Base-by-base conservation (phyloP, 2,329 filamentous ascomycete genomes). In the Parascedosporium putredinis region DNA sequence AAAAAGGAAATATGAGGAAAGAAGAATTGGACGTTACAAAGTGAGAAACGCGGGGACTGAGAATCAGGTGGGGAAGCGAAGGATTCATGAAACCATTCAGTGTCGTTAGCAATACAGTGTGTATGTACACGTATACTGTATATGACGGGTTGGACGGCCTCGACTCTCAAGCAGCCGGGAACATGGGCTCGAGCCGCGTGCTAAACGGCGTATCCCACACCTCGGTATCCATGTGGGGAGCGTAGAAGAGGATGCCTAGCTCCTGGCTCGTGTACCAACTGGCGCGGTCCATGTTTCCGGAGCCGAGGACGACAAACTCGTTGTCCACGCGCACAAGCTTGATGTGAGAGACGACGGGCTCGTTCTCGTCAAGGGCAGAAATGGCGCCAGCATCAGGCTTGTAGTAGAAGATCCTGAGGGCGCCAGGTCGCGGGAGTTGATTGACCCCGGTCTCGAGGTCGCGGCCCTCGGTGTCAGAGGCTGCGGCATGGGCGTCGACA, bases 221-320 rank as follows among this genome's bases (percentile, higher is more conserved):
- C n/a, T 57, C 56, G 31, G 61, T 58, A 3, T 61, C 64, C 31
- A 69, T 65, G 1, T 58, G 63, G 2, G 67, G 67, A n/a, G 67
- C 66, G 42, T 74, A 66, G 50, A 81, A 74, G 36, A 81, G 58
- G 25, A 93, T 69, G 1, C 87, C 87, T 20, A 93, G 68, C 65
- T 94, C 88, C 64, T 93, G 88, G 62, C 85, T 90, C 4, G 88
- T 93, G 64, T 79, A 90, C 85, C 86, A 93, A 60, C 85, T 90
- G 6, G 88, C 86, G 1, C 87, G 76, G 65, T 94, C 88, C 73
- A 90, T 79, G 61, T 94, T 94, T 1, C 86, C 87, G 16, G 85
- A 90, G 0, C 88, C 88, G 2, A 93, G 67, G 1, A 93, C 72
- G 1, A 83, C 70, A 18, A 81, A 78, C 53, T 80, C 71, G 1